These are phyloP conservation scores for Halophytophthora polymorphica DNA, from an alignment of 352 stramenopile genomes.

Conservation along the genomic window DNA sequence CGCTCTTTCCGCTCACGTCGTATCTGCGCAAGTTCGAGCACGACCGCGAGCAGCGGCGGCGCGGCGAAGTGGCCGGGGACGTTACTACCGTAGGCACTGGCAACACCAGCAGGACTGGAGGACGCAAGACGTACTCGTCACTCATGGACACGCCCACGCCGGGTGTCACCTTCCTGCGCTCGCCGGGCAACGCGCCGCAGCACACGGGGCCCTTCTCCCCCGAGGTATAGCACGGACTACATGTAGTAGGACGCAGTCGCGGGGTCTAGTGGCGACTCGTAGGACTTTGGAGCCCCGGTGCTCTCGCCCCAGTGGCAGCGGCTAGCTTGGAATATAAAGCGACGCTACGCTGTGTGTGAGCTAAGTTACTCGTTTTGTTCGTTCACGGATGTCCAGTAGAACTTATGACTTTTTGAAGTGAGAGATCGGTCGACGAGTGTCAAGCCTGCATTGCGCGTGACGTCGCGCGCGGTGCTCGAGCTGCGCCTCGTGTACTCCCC, in stretches of 20 bases:
- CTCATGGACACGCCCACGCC: slow-evolving; percentile 43
- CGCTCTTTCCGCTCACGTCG: slow-evolving; percentile 61
- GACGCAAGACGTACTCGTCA: slow-evolving; percentile 38
- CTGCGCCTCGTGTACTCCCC: no score
- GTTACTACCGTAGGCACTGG: slow-evolving; percentile 5
- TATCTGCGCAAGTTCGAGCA: slow-evolving; percentile 56
- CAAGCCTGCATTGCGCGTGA: no score
- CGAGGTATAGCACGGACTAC: slow-evolving; percentile 8
- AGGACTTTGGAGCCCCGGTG: no score
- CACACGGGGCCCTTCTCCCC: slow-evolving; percentile 25
- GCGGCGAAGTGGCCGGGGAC: slow-evolving; percentile 22
- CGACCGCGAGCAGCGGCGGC: slow-evolving; percentile 33
- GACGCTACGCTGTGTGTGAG: no score
- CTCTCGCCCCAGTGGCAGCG: no score
- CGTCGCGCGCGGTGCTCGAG: no score
- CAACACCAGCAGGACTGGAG: slow-evolving; percentile 10
- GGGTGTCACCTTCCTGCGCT: slow-evolving; percentile 56
- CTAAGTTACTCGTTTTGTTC: no score
- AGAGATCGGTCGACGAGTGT: no score
- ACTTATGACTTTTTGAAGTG: no score
- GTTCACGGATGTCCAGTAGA: no score
- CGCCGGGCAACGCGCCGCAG: slow-evolving; percentile 28
- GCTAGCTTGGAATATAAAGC: no score
- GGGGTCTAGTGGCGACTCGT: no score
- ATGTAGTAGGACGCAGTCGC: not conserved